Evolutionary conservation across 345 rosid species (phyloP), one percentile per base, ranked within the genome.

Genomic region (Gossypium ekmanianum): DNA sequence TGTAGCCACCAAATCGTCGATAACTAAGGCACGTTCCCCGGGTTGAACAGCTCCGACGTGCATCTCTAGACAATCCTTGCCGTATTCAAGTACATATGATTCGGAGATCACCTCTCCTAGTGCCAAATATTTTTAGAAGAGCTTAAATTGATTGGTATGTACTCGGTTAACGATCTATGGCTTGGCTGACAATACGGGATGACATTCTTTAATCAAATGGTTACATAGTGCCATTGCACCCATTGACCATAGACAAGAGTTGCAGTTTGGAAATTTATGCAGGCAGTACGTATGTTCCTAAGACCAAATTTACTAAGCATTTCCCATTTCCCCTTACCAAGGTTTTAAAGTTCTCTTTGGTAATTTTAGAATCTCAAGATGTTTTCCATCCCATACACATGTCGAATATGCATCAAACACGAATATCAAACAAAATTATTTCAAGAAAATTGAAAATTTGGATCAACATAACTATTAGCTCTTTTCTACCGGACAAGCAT

Each of bases 1-100:
- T 0, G 98, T 94, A 62, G 98, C 98, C 4, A 94, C 92, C 59
- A 94, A 80, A 85, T 94, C 97, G 71, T 94, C 96, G 5, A 94
- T 86, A 51, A 94, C 82, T 44, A 92, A 75, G 13, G 85, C 93
- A 2, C 89, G 92, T 79, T 94, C 96, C 26, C 87, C 84, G 0
- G 90, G 74, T 77, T 87, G 65, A 26, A 94, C 93, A 17, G 97
- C 96, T 22, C 85, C 97, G 7, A 89, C 84, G 52, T 94, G 96
- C 92, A 94, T 89, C 83, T 90, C 93, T 13, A 94, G 68, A 68
- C 97, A 86, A 80, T 94, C 98, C 13, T 89, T 84, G 57, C 98
- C 98, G 65, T 94, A 94, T 81, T 94, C 98, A 7, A 94, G 89
- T n/a, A 76, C 91, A 17, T 92, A 94, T 43, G 79, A 64, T 77